Percentiles rank a stretch among this genome's conserved stretches.
phyloP scores from a whole-genome alignment of 768 basidiomycete genomes.

The Harrya chromipes region DNA sequence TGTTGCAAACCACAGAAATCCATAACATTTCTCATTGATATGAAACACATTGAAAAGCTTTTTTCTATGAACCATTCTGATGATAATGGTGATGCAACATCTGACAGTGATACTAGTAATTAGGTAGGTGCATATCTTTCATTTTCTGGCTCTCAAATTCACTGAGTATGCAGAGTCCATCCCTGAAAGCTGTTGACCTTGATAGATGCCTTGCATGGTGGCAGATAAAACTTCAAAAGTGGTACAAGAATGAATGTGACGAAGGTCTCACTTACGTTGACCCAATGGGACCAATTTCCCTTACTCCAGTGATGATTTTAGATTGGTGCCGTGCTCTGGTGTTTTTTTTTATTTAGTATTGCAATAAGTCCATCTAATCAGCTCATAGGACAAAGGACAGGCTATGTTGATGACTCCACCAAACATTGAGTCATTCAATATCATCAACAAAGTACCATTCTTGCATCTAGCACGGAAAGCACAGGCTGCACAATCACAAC shows the following conservation, averaged over 20 bases:
- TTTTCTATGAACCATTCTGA: no score
- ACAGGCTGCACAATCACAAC: no score
- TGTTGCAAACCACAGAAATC: no score
- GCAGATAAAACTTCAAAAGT: conserved; percentile 1
- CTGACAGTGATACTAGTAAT: no score
- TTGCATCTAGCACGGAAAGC: not conserved
- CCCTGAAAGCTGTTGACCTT: not conserved
- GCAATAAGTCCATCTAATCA: not conserved
- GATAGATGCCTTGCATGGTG: not conserved
- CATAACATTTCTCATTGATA: no score
- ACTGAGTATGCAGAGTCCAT: no score
- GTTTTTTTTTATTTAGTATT: not conserved
- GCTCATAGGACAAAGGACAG: not conserved
- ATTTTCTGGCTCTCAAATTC: no score
- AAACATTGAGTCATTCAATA: not conserved
- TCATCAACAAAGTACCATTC: not conserved
- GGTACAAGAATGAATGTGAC: conserved; percentile 4
- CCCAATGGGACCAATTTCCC: not conserved
- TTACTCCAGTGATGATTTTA: conserved; percentile 5
- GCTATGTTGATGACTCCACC: not conserved
- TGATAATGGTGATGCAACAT: no score
- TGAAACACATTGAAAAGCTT: no score
- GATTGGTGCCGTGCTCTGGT: conserved; percentile 6
- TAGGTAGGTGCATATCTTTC: no score
- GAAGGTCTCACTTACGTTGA: conserved; percentile 3